Base-by-base conservation (phyloP, 148 eudicot genomes). In the Simmondsia chinensis region DNA sequence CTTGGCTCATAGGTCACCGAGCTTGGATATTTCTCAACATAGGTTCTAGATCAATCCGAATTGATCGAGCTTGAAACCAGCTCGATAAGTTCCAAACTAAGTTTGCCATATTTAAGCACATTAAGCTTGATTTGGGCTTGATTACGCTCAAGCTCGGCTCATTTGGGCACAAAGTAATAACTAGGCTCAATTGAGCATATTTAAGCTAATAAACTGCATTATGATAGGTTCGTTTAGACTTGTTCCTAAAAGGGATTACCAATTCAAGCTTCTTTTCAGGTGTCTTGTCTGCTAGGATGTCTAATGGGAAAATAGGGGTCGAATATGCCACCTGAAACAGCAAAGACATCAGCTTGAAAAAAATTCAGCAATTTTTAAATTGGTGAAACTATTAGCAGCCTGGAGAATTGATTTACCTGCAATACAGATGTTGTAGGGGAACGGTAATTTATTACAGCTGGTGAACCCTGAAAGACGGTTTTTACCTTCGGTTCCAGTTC, bases 361-460 rank as follows among this genome's bases (percentile, higher is more conserved):
- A 25, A 29, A 50, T 18, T 18, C 2, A 35, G 18, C 31, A 37
- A 20, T 7, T n/a, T 35, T 0, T 25, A 31, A n/a, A n/a, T n/a
- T 9, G 20, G 18, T 11, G 29, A 12, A 21, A 27, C 24, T 34
- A 48, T 10, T 20, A 26, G 27, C 45, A 33, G 25, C 2, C 22
- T 43, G 22, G 21, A 16, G 19, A 60, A 19, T 26, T 33, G 20
- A 21, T 49, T 17, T 57, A 79, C 86, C 81, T 74, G 72, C 40
- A 65, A 73, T 27, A 44, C 52, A 27, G 70, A 39, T 52, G 68
- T 74, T 45, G 54, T 71, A 23, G 75, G 73, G 44, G 68, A 17
- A 11, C 77, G 67, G 53, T 67, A 79, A 33, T 63, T 74, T 52
- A 79, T 69, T 33, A 65, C 59, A 48, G 86, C 86, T 35, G 81